Base-by-base conservation (phyloP, 768 basidiomycete genomes). In the Galerina sulciceps region DNA sequence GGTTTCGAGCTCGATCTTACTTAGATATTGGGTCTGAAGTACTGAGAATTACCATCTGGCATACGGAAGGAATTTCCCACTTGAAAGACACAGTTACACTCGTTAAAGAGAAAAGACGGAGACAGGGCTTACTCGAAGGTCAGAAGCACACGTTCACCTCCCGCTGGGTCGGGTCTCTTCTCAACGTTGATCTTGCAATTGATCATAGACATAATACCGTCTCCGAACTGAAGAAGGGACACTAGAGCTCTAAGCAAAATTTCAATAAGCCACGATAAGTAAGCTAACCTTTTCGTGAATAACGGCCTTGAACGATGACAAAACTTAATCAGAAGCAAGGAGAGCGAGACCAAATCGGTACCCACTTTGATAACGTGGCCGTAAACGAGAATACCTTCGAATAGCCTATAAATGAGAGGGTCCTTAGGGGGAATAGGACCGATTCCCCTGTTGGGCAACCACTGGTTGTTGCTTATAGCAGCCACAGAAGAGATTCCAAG, bases 141-240 rank as follows among this genome's bases (percentile, higher is more conserved):
- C 59, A 93, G 76, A n/a, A 91, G 66, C 8, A 92, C 87, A 43
- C 91, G 88, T 64, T 93, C 90, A 36, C 91, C 91, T 65, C 88
- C 89, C 14, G 26, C 26, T 8, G 90, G 89, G 65, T 92, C 84
- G 14, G 81, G 78, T 70, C 92, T 92, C 75, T 79, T 85, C 60
- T 84, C 77, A 44, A 93, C 77, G 46, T 78, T 79, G 59, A 93
- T 80, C 63, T 83, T 86, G 73, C 91, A 93, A 70, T 93, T 90
- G 55, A 93, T 91, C 89, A 93, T 90, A n/a, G 88, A 90, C 90
- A 93, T 92, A 59, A 93, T 93, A 5, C 91, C 91, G 65, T 93
- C 91, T 5, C 91, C 91, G 62, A 92, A 93, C 89, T 90, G 62
- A 2, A 57, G 23, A 17, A 31, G 5, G 26, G 26, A 8, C 4